Evolutionary conservation across 768 basidiomycete species (phyloP), one percentile per base, ranked within the genome.

Genomic region (Tephrocybe rancida): DNA sequence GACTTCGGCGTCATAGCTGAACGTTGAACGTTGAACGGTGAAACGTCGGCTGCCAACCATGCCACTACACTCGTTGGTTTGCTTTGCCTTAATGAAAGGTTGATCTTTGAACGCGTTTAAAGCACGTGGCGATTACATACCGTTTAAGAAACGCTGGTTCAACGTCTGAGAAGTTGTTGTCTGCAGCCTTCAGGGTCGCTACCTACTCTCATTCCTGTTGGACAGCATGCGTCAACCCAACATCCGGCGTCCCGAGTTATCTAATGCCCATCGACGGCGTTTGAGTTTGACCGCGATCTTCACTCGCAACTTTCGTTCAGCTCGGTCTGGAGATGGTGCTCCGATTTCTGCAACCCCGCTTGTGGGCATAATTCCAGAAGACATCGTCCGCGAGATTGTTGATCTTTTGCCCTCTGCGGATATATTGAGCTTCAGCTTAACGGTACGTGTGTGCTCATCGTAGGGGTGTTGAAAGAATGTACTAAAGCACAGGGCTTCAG

Each of bases 381-480:
- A 79, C 30, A 65, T 79, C 24, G 61, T 77, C 1, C 61, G 65
- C 18, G 76, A 74, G 52, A 73, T 79, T 29, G 73, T 67, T 5
- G 66, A 71, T 44, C 57, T 70, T 0, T 57, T 79, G 19, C 46
- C 64, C 0, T 65, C 71, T n/a, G 55, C 60, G 3, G 77, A 79
- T 51, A 68, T 79, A 43, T 66, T 78, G 32, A 76, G 52, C 55
- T 64, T 77, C 59, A 77, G 75, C 57, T 55, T 78, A 21, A 67
- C 73, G 21, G 77, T 79, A 55, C 34, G 75, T 65, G 43, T 51
- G 21, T 41, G 9, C 42, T 58, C 29, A n/a, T n/a, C n/a, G n/a
- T n/a, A 49, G 43, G 27, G 14, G 27, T 44, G 42, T 46, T 19
- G 39, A 14, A 44, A 32, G 16, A 22, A 35, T n/a, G n/a, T n/a